phyloP scores from a whole-genome alignment of 257 asterid genomes.

The Primulina huaijiensis region DNA sequence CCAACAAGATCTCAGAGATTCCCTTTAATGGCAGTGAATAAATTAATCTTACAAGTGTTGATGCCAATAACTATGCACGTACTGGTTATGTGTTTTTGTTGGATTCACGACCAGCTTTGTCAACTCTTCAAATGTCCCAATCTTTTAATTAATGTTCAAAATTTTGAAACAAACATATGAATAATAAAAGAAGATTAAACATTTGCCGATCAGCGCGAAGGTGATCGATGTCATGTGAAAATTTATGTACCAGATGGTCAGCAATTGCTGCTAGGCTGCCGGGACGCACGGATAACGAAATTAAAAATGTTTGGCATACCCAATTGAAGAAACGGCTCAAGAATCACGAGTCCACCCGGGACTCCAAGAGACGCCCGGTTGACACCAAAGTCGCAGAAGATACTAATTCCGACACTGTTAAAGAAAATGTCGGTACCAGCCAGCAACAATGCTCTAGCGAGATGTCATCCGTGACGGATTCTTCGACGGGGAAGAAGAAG shows the following conservation, averaged over 20 bases:
- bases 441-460: slow-evolving; percentile 58
- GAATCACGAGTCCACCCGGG: slow-evolving; percentile 30
- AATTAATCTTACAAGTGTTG: not conserved
- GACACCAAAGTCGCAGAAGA: slow-evolving; percentile 28
- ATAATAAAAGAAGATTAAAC: not conserved
- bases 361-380: slow-evolving; percentile 34
- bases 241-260: slow-evolving; percentile 59
- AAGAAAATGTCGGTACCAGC: slow-evolving; percentile 16
- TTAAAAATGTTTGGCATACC: slow-evolving; percentile 91
- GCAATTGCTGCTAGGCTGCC: slow-evolving; percentile 81
- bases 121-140: not conserved
- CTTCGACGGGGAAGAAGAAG: slow-evolving; percentile 19
- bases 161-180: too few relatives aligned
- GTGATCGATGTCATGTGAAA: not conserved
- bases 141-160: too few relatives aligned
- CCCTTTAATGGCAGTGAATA: slow-evolving; percentile 1
- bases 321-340: slow-evolving; percentile 67
- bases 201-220: too few relatives aligned
- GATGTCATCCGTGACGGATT: slow-evolving; percentile 55
- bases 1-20: slow-evolving; percentile 17
- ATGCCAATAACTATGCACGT: not conserved
- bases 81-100: slow-evolving; percentile 27
- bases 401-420: not conserved
- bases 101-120: slow-evolving; percentile 22
- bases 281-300: slow-evolving; percentile 87